Evolutionary conservation across 768 basidiomycete species (phyloP).

Genomic region (Clavulina sp.): DNA sequence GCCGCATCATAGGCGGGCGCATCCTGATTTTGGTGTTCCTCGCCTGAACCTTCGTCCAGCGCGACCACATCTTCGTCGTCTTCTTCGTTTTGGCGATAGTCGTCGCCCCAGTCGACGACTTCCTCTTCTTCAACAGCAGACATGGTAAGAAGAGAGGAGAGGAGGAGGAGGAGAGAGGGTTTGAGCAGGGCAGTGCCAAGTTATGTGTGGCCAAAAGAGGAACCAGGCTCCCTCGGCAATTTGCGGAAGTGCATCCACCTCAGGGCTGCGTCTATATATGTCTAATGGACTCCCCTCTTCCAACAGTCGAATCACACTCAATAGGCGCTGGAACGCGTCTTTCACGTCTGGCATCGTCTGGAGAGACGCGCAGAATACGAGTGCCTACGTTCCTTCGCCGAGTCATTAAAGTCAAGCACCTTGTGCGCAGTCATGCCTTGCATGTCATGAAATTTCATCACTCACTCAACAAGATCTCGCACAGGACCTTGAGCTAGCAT

Average conservation of each 20-base stretch:
- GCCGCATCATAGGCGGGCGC: not conserved
- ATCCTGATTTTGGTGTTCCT: not conserved
- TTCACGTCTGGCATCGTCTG: not conserved
- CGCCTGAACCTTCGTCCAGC: not conserved
- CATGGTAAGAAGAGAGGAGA: not conserved
- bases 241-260: too few species aligned
- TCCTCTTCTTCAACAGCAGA: not conserved
- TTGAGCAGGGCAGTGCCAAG: not conserved
- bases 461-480: slow-evolving; percentile 3
- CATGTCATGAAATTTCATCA: not conserved
- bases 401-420: slow-evolving; percentile 67
- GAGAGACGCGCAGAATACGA: slow-evolving; percentile 18
- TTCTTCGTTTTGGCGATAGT: not conserved
- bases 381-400: slow-evolving; percentile 68
- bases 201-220: not conserved
- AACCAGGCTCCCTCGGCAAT: not conserved
- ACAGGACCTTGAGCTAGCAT: slow-evolving; percentile 92
- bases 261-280: not conserved
- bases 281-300: not conserved
- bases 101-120: not conserved
- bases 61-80: not conserved
- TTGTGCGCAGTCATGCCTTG: slow-evolving; percentile 32
- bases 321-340: not conserved
- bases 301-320: not conserved
- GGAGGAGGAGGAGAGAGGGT: slow-evolving; percentile 13